Evolutionary conservation across 345 rosid genomes (phyloP), one percentile per base, ranked within the genome.

Genomic region (Capsella bursapastoris): DNA sequence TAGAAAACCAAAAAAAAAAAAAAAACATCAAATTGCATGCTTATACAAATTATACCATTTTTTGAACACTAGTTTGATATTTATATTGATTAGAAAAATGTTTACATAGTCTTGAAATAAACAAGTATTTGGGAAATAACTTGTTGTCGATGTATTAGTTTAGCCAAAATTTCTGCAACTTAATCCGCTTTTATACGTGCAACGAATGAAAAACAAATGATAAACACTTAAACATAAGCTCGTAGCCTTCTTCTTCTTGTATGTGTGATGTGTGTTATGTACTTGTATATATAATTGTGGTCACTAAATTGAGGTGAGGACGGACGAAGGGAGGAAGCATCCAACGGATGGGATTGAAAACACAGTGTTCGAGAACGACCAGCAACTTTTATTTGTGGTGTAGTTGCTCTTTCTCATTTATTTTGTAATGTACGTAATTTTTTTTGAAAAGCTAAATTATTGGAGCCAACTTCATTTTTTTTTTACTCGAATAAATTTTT

Each of bases 341-440:
- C 64, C 64, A 52, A 75, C 74, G 74, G 74, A 61, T 15, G 74
- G 79, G 79, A 75, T 68, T 61, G 40, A 52, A 75, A 43, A 75
- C 74, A 68, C 74, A 34, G 8, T 43, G 57, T 75, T 68, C 70
- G 68, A 75, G 68, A 74, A 43, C 15, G 64, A 75, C 69, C 10
- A 51, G 7, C 63, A 75, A 60, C 68, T 51, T 66, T 74, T 66
- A 49, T 38, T 29, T 49, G 60, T 57, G 60, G 48, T 66, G 60
- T 50, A 31, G 37, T 2, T 22, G 25, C 25, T 34, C 37, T 6
- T 29, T 48, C 27, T 45, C 25, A 45, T 45, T 6, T 8, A 34
- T 8, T 41, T 13, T 7, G 8, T 7, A 7, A 41, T 35, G 14
- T 43, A 43, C 37, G 37, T 34, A 34, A 34, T 7, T 4, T 11